Base-by-base conservation (phyloP, 768 basidiomycete genomes). In the Lactarius quietus region DNA sequence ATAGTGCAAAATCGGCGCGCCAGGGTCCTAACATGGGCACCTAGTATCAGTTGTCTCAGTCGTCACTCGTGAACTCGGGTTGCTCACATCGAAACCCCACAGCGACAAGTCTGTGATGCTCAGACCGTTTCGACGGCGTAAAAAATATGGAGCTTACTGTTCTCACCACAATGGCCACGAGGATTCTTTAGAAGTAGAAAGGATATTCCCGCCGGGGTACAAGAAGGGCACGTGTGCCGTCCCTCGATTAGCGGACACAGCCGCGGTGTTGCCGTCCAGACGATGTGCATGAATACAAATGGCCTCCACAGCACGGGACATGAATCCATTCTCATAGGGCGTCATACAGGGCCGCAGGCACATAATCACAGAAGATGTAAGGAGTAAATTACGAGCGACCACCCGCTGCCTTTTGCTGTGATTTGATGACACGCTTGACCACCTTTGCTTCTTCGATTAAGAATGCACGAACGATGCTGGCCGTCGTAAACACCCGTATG, bases 391-490 rank as follows among this genome's bases (percentile, higher is more conserved):
- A 68, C 52, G 65, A 66, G 70, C 73, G 73, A 43, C 70, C 73
- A 31, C 66, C 62, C 71, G 31, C 39, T 1, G 29, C 35, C 28
- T 77, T 83, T 77, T 85, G 80, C 79, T 92, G 93, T 75, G 90
- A 89, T 84, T 97, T 97, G 84, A 98, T 95, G 72, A 98, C 96
- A 81, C 86, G 90, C 89, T 99, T 99, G 76, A 99, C 97, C 73
- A 99, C 98, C 84, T 98, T 98, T 53, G 97, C 97, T 83, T 99
- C 97, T 84, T 98, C 97, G 45, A 99, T 92, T 66, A 99, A 81
- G 88, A 99, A 99, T 69, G 97, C 95, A 66, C 97, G 92, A 72
- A 98, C 89, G 72, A 99, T 95, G 69, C 97, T 98, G 68, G 57
- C n/a, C 57, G n/a, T 29, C 62, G 38, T 20, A 20, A 6, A 48